Base-by-base conservation (phyloP, 148 eudicot species). In the Mesembryanthemum crystallinum region DNA sequence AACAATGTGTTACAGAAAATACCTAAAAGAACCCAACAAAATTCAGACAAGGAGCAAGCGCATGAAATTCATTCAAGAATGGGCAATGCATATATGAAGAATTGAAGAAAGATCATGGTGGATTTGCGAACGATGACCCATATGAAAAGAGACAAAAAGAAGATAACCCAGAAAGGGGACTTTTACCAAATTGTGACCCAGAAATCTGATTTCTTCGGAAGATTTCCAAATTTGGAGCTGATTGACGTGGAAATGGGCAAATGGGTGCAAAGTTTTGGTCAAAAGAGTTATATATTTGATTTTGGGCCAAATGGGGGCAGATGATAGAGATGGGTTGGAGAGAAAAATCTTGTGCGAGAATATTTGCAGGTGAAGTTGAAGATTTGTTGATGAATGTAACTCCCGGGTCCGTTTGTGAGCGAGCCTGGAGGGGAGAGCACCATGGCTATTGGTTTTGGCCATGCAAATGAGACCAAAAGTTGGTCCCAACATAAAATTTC, bases 121-220 rank as follows among this genome's bases (percentile, higher is more conserved):
- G 57, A 14, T 45, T 45, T 4, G 11, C n/a, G 54, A 17, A 32
- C 21, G 17, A 32, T 12, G 43, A 71, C 71, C 54, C 71, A 67
- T 17, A 55, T 71, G 23, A 39, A 55, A 11, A 55, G 30, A 29
- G 30, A 32, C 42, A 52, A 71, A 18, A 71, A n/a, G 2, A 21
- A 54, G 11, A 32, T 35, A 8, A 35, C 45, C 42, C 37, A 82
- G 69, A 79, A 79, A 67, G 57, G 15, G 5, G 57, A 17, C 3
- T 17, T 0, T 52, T 4, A 20, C 57, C 57, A 15, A 52, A 8
- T 52, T 52, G 5, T 35, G 17, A 35, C 45, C 25, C 37, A 80
- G 69, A 76, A 79, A 15, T 76, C 75, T 24, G 76, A 75, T 78
- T 67, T 76, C 82, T 71, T 79, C 69, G 61, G 77, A 76, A 17